Evolutionary conservation across 2,329 filamentous ascomycete species (phyloP), one percentile per base, ranked within the genome.

Genomic region (Apiospora malaysiana): DNA sequence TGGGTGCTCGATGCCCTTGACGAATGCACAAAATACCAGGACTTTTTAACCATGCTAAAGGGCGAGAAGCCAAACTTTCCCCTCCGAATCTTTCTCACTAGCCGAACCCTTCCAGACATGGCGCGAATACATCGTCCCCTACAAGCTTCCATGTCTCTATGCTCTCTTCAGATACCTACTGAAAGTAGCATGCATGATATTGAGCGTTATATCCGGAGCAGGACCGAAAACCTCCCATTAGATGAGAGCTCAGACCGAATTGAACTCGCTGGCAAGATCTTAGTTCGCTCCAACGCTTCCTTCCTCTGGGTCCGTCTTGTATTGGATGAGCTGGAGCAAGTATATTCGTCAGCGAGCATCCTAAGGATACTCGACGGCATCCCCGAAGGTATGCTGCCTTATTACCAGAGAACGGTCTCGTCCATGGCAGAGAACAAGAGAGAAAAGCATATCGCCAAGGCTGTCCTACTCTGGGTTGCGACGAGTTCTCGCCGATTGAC

Each of bases 331-430:
- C 8, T 47, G 45, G 45, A 47, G 21, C 18, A n/a, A 1, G 45
- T 47, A 3, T 47, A 47, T 18, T 47, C 45, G 21, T 47, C 18
- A 47, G 21, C 32, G 6, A 47, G 45, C 21, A 47, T 47, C 18
- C 2, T 47, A 18, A 5, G 8, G 6, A 6, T 47, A 2, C 3
- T 47, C 2, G 21, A 47, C 7, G 9, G 18, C 21, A 76, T 82
- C 3, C 81, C 81, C 2, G 71, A 75, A 66, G 79, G 77, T 12
- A 82, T 82, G 80, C 71, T 77, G 6, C 72, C 75, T 2, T 77
- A 76, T 51, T 78, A 78, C 43, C 63, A 75, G 69, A 71, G 76
- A 21, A 74, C 73, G 2, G 56, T 72, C 8, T 37, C 25, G 23
- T 46, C 27, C 3, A 81, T 82, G 75, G 68, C 71, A 2, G 70